Evolutionary conservation across 169 alveolate genomes (phyloP).

Genomic region (Plasmodium cynomolgi): DNA sequence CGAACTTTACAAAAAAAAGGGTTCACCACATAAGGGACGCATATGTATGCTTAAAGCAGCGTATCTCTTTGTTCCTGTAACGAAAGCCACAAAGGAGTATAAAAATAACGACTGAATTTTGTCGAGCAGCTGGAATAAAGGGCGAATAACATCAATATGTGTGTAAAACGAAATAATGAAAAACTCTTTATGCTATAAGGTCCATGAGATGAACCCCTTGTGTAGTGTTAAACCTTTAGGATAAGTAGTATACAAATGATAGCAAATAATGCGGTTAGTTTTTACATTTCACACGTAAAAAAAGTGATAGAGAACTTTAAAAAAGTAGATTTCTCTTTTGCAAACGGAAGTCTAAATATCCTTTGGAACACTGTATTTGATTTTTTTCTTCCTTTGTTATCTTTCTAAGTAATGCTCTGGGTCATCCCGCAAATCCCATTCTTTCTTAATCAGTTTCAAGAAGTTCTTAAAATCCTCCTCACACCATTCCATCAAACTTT

Average conservation of each 20-base stretch:
- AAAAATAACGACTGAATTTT: not conserved
- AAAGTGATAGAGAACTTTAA: not conserved
- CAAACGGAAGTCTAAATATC: not conserved
- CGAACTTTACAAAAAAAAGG: not conserved
- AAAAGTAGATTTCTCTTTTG: not conserved
- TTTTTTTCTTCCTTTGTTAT: not conserved
- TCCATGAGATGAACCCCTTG: not conserved
- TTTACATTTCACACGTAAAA: not conserved
- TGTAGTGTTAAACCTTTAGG: not conserved
- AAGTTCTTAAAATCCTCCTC: not conserved
- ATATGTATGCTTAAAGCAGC: not conserved
- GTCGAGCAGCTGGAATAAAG: not conserved
- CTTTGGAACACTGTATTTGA: not conserved
- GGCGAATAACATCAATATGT: not conserved
- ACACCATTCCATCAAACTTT: not conserved
- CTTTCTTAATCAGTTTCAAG: not conserved
- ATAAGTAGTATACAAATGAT: not conserved
- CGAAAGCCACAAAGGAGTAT: not conserved
- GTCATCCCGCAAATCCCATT: constrained; percentile 14
- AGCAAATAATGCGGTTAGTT: not conserved
- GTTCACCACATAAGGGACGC: not conserved
- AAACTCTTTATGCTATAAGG: not conserved
- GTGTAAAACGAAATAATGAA: not conserved
- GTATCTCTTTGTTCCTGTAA: not conserved
- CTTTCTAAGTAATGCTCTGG: constrained; percentile 26